phyloP scores from a whole-genome alignment of 2,329 filamentous ascomycete genomes.

The Botryotinia globosa region DNA sequence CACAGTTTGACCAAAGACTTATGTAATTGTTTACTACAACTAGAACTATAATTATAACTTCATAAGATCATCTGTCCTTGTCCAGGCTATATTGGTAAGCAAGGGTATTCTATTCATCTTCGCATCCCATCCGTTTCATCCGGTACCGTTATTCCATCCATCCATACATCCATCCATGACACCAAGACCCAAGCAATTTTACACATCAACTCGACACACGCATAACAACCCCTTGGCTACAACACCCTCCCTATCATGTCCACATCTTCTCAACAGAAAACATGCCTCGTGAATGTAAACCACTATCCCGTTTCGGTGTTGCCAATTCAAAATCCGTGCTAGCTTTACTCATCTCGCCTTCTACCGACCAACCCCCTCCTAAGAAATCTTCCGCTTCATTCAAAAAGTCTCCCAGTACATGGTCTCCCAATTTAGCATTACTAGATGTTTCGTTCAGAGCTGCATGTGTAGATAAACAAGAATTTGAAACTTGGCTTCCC shows the following conservation, averaged over 20 bases:
- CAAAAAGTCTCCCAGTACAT: neutral
- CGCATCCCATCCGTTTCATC: neutral
- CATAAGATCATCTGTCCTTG: neutral
- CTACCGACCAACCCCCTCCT: conserved; percentile 41
- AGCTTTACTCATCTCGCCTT: conserved; percentile 39
- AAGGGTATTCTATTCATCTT: conserved; percentile 4
- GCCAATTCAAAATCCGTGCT: conserved; percentile 3
- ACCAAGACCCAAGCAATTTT: conserved; percentile 7
- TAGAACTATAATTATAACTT: neutral
- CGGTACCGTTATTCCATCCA: neutral
- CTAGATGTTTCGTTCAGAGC: conserved; percentile 42
- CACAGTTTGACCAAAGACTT: neutral
- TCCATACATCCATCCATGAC: neutral
- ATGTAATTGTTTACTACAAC: neutral
- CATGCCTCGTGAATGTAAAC: conserved; percentile 26
- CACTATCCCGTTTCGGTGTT: conserved; percentile 14
- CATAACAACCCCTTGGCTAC: neutral
- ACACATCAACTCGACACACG: neutral
- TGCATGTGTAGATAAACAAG: neutral
- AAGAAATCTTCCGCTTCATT: conserved; percentile 34
- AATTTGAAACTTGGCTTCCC: neutral
- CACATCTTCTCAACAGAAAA: conserved; percentile 27
- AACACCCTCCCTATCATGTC: conserved; percentile 17
- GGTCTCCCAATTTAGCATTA: conserved; percentile 20
- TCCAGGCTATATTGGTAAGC: neutral